These are phyloP conservation scores for Fomitiporia mediterranea DNA, from an alignment of 1,284 basidiomycete species.

Conservation along the genomic window DNA sequence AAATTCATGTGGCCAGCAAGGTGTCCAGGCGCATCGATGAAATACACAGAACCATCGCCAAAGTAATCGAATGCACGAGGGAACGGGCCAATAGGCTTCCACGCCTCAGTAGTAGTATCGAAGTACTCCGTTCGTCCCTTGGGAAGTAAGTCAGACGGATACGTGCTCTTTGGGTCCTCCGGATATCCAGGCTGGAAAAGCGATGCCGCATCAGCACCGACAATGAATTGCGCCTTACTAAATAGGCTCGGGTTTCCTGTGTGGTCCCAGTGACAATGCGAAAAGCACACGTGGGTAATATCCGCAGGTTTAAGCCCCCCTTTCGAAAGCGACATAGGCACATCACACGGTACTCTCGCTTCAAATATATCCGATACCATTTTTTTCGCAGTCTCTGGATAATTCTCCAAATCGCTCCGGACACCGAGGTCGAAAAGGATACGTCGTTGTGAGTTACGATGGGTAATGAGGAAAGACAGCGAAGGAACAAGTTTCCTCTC, in stretches of 20 bases:
- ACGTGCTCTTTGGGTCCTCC: constrained; percentile 31
- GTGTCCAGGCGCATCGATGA: constrained; percentile 54
- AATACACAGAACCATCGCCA: constrained; percentile 51
- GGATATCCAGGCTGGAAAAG: constrained; percentile 40
- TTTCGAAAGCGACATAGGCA: constrained; percentile 42
- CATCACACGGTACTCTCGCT: constrained; percentile 37
- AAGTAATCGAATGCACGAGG: constrained; percentile 48
- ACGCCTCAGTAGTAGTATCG: constrained; percentile 29
- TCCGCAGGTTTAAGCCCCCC: constrained; percentile 41
- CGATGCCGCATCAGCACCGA: constrained; percentile 24
- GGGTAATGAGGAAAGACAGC: constrained; percentile 22
- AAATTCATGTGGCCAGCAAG: constrained; percentile 48
- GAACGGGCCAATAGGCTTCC: constrained; percentile 42
- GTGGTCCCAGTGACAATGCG: constrained; percentile 46
- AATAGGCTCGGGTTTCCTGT: constrained; percentile 44
- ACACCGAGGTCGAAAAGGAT: constrained; percentile 25
- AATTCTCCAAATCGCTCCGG: constrained; percentile 13
- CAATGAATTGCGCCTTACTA: constrained; percentile 30
- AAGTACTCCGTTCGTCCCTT: constrained; percentile 38
- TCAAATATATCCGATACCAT: constrained; percentile 28
- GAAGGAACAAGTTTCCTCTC: constrained; percentile 17
- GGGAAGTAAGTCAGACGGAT: constrained; percentile 38
- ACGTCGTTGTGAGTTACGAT: constrained; percentile 10
- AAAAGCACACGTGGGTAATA: constrained; percentile 41
- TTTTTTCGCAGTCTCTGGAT: neutral